Evolutionary conservation across 306 rosid species (phyloP), one percentile per base, ranked within the genome.

Genomic region (Quercus rubra): DNA sequence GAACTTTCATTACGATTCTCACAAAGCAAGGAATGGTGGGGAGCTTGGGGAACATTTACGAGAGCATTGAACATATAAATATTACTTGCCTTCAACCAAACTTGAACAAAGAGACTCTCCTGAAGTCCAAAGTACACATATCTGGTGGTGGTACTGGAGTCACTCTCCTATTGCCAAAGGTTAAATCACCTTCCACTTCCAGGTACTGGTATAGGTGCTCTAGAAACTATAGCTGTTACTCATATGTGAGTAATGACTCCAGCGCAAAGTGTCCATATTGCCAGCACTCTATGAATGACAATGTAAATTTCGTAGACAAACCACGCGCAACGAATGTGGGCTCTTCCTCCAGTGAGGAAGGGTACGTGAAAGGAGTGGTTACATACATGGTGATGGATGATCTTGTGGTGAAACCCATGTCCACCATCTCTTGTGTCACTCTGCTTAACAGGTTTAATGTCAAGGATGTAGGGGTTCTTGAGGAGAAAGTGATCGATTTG

Each of bases 381-480:
- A 30, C 33, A 30, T 30, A 30, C 33, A 28, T 86, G 87, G 72
- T 86, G 6, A 79, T 73, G 82, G 87, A 86, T 71, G 74, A 86
- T 23, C 52, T 86, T 2, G 82, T 17, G 17, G 87, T 83, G 30
- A 70, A 64, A 23, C 85, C 90, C 0, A 66, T 78, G 73, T 83
- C 89, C 1, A 62, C 80, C 5, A 71, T 78, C 1, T 70, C 82
- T 0, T 17, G 64, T 13, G 43, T 81, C 5, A 1, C 81, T 0
- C 2, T 80, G 55, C 67, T 86, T 0, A 86, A 75, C 17, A 51
- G 28, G 74, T 75, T 81, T 10, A 66, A 75, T 30, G 72, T 83
- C 12, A 71, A 28, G 67, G 84, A 83, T 3, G 11, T 79, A 1
- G 81, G 52, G 3, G 30, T 49, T 1, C 75, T 86, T 28, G 73